Evolutionary conservation across 2,329 filamentous ascomycete genomes (phyloP), one percentile per base, ranked within the genome.

Genomic region (Cryphonectria radicalis): DNA sequence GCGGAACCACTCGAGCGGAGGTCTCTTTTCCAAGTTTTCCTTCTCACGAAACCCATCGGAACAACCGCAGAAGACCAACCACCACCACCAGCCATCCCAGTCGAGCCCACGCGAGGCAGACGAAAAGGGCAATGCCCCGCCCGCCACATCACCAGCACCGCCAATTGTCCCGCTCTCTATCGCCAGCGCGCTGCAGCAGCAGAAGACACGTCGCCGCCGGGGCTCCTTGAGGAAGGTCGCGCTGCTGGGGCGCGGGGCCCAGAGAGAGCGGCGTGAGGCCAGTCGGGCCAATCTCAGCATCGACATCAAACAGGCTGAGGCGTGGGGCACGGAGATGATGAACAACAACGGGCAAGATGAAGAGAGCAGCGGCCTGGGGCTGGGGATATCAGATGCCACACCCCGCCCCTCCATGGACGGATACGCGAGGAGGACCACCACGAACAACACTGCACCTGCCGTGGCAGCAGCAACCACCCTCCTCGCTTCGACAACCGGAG

Each of bases 211-310:
- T 69, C 90, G 91, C 76, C 89, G 95, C 72, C 93, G 92, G 78
- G 94, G 94, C 4, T 97, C 95, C 14, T 84, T 98, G 79, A 89
- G 95, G 72, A 97, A 97, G 81, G 93, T 93, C 14, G 94, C 94
- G 37, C 84, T 97, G 65, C 85, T 97, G 25, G 93, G 93, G 22
- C 92, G 92, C 73, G 91, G 91, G 73, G 89, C 86, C 69, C 90
- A 88, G 79, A 86, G 88, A 72, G 89, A 89, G 75, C 86, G 82
- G 77, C 87, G 83, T 74, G 89, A 90, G 70, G 81, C 80, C 70
- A 67, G 66, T 50, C 66, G 71, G 37, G 87, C 84, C 69, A 79
- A 82, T 25, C 76, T 85, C 71, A 80, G 79, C 28, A 81, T 86
- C 69, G 81, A 86, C 69, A 83, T 81, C 28, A 79, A 80, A 35